A percentile compares a stretch with the other conserved stretches of the same genome.
Conservation (phyloP, 495 filamentous ascomycete genomes). For the Thermochaetoides thermophila region DNA sequence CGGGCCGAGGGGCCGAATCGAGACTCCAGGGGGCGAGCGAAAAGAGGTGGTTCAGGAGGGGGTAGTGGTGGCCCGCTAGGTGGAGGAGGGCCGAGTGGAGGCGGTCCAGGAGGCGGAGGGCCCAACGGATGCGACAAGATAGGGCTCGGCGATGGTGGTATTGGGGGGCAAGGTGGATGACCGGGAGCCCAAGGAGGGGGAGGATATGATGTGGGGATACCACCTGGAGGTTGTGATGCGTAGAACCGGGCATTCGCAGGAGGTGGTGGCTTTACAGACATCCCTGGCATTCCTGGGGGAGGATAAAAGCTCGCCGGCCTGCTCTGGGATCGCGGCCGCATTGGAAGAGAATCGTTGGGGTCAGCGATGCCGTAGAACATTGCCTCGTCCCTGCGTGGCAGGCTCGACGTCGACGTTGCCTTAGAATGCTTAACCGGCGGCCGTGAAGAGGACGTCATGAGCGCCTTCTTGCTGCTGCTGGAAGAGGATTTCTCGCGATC, state of each 20-base stretch:
- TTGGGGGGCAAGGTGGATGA: no score
- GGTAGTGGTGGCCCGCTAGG: conserved; percentile 2
- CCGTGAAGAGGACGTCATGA: conserved; percentile 15
- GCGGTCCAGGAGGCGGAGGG: conserved; percentile 5
- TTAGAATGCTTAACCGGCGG: conserved; percentile 18
- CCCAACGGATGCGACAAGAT: no score
- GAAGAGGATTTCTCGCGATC: conserved; percentile 16
- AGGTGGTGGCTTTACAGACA: no score
- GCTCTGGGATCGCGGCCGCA: conserved; percentile 27
- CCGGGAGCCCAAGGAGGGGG: conserved; percentile 7
- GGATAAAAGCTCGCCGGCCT: conserved; percentile 28
- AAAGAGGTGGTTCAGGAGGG: conserved; percentile 9
- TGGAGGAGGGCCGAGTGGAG: conserved; percentile 6
- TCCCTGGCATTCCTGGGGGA: conserved; percentile 13
- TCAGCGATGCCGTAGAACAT: conserved; percentile 26
- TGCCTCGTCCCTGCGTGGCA: conserved; percentile 18
- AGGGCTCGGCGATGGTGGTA: no score
- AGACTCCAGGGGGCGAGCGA: conserved; percentile 18
- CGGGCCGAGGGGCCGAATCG: conserved; percentile 23
- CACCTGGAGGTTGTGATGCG: conserved; percentile 6
- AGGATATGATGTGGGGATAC: conserved; percentile 8
- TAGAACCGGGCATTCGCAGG: conserved; percentile 16
- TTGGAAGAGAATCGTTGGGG: conserved; percentile 18
- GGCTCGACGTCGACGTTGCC: conserved; percentile 11
- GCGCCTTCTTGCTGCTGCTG: conserved; percentile 14